Evolutionary conservation across 108 stramenopile species (phyloP).

Genomic region (Skeletonema grethae): DNA sequence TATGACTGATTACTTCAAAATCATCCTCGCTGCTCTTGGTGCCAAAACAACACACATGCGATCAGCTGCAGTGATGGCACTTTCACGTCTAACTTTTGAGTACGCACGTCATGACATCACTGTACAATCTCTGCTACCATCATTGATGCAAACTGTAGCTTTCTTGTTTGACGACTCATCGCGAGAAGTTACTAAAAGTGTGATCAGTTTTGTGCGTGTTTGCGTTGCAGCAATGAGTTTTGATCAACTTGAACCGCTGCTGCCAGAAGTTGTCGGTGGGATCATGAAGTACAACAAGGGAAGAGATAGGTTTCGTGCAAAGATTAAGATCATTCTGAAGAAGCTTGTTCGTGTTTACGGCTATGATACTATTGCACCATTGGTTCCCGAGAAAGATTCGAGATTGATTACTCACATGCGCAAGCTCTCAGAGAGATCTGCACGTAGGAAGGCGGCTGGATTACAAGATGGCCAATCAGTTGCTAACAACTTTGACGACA

Average conservation of each 20-base stretch:
- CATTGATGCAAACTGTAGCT: slow-evolving; percentile 78
- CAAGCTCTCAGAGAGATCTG: slow-evolving; percentile 71
- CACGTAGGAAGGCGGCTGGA: slow-evolving; percentile 57
- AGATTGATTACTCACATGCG: slow-evolving; percentile 89
- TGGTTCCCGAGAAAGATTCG: slow-evolving; percentile 82
- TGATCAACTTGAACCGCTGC: slow-evolving; percentile 68
- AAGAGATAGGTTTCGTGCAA: slow-evolving; percentile 85
- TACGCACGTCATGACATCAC: slow-evolving; percentile 57
- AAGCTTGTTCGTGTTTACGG: slow-evolving; percentile 89
- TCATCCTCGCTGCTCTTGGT: slow-evolving; percentile 79
- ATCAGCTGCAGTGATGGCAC: slow-evolving; percentile 85
- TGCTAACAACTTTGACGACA: slow-evolving; percentile 61
- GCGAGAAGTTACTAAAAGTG: slow-evolving; percentile 89
- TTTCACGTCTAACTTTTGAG: slow-evolving; percentile 78
- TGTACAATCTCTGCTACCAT: slow-evolving; percentile 72
- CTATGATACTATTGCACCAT: slow-evolving; percentile 71
- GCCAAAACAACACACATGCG: slow-evolving; percentile 91
- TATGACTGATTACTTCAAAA: slow-evolving; percentile 62
- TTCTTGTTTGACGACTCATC: slow-evolving; percentile 88
- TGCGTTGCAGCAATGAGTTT: slow-evolving; percentile 71
- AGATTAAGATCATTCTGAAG: slow-evolving; percentile 94
- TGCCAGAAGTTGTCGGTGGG: slow-evolving; percentile 78
- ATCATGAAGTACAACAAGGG: slow-evolving; percentile 81
- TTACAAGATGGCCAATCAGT: slow-evolving; percentile 41
- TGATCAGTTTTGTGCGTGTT: slow-evolving; percentile 89